A percentile compares a stretch with the other conserved stretches of the same genome.
Evolutionary conservation across 768 basidiomycete species (phyloP).

Genomic region (Rhizopogon salebrosus): DNA sequence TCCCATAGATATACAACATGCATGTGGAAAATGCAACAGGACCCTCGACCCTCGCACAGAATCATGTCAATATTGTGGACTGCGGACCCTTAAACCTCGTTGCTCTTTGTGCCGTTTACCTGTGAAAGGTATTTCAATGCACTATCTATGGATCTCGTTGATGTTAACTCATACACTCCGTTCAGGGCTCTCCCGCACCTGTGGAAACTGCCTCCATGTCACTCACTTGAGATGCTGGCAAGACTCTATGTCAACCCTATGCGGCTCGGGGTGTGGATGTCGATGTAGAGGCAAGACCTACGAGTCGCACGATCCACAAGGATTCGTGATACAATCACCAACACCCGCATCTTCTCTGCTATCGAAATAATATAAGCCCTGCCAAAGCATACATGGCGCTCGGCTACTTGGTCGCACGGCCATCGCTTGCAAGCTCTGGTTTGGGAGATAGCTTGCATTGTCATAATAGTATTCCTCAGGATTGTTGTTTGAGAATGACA

Average conservation of each 20-base stretch:
- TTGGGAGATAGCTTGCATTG: background rate
- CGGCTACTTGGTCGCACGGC: no score
- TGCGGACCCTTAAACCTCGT: constrained; percentile 37
- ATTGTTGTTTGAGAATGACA: background rate
- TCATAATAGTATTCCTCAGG: background rate
- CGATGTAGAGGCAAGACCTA: constrained; percentile 33
- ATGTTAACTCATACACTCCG: background rate
- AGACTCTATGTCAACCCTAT: constrained; percentile 37
- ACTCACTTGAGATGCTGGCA: constrained; percentile 65
- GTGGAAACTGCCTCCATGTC: constrained; percentile 57
- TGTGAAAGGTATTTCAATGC: constrained; percentile 51
- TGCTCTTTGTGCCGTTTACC: constrained; percentile 77
- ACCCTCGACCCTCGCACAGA: constrained; percentile 28
- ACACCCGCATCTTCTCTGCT: background rate
- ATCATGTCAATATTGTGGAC: constrained; percentile 40
- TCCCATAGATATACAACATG: constrained; percentile 40
- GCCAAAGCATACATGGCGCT: background rate
- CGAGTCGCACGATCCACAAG: background rate
- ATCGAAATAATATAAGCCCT: background rate
- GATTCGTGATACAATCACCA: background rate
- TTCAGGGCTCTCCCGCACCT: constrained; percentile 57
- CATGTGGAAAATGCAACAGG: constrained; percentile 41
- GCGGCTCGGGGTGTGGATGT: constrained; percentile 69
- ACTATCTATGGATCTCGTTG: background rate
- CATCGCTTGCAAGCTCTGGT: background rate